Evolutionary conservation across 305 asterid species (phyloP).

Genomic region (Striga hermonthica): DNA sequence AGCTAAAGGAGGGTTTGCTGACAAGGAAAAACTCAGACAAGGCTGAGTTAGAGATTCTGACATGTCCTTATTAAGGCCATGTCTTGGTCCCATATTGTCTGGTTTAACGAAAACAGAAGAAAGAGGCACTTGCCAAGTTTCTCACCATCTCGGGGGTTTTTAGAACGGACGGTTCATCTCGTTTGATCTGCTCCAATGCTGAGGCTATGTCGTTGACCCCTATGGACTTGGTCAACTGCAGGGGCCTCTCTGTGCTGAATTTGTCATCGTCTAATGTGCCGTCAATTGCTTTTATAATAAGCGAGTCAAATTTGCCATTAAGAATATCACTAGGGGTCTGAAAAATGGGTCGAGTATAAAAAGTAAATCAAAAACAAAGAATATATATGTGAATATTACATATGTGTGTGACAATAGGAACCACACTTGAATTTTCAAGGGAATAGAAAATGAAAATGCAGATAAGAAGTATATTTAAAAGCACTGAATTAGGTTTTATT

Average conservation of each 20-base stretch:
- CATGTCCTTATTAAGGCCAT: conserved; percentile 56
- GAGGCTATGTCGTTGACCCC: conserved; percentile 40
- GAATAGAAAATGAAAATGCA: too few species aligned
- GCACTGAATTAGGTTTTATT: too few species aligned
- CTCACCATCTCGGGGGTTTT: conserved; percentile 45
- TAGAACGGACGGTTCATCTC: conserved; percentile 41
- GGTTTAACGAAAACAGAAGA: conserved; percentile 49
- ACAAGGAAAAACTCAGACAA: conserved; percentile 52
- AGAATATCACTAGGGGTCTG: conserved; percentile 56
- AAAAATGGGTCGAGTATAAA: conserved; percentile 21
- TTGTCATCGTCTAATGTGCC: conserved; percentile 40
- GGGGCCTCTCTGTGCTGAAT: conserved; percentile 46
- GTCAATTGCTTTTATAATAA: conserved; percentile 16
- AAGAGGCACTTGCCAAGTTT: conserved; percentile 42
- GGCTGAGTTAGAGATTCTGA: conserved; percentile 54
- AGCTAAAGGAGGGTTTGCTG: conserved; percentile 37
- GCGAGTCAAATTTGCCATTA: conserved; percentile 33
- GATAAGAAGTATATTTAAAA: too few species aligned
- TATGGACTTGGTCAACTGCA: conserved; percentile 47
- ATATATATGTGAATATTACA: too few species aligned
- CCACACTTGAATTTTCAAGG: too few species aligned
- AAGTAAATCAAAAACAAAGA: conserved; percentile 1
- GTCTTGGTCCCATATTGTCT: conserved; percentile 49
- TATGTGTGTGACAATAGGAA: too few species aligned
- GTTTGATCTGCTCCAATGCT: conserved; percentile 43